Base-by-base conservation (phyloP, 2,329 filamentous ascomycete species). In the Fusarium concolor region DNA sequence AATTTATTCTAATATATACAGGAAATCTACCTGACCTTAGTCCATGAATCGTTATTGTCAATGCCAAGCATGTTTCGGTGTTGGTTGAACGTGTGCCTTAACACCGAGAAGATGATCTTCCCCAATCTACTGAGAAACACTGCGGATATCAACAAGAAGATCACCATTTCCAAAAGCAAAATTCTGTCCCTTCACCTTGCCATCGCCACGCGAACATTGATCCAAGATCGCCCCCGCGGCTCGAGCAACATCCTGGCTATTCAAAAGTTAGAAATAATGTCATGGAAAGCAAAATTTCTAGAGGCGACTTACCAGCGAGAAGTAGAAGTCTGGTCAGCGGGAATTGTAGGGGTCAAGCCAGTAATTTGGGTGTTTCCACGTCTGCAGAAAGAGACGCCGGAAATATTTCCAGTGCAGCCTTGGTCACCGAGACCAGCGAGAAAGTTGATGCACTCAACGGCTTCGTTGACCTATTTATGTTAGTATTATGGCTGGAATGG, bases 291-390 rank as follows among this genome's bases (percentile, higher is more conserved):
- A 15, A 11, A 3, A 3, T 10, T 29, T 11, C 5, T 10, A 29
- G 4, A 17, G 11, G 6, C 11, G 14, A 56, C 56, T 44, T 7
- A 62, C 59, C 56, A 66, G 11, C 62, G 20, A 12, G 62, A 51
- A 12, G 56, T 43, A 9, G 62, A 12, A 3, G 54, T 65, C 15
- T 26, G 26, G 24, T 45, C 33, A 1, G 17, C 33, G 18, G 31
- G 35, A 3, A 61, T 38, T 1, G 28, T 28, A 22, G 12, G 17
- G n/a, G 62, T 28, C 0, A 66, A 10, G 0, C 62, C 63, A 15
- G 56, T 62, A n/a, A 66, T 66, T 33, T 66, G 62, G 1, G 63
- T 66, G 28, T 66, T 26, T 33, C 63, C 63, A 3, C 62, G 62
- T 15, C 63, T 26, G 22, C 63, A 66, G 17, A 49, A 66, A 2